Conservation (phyloP, 2,329 filamentous ascomycete genomes). For the Penicillium sp. region DNA sequence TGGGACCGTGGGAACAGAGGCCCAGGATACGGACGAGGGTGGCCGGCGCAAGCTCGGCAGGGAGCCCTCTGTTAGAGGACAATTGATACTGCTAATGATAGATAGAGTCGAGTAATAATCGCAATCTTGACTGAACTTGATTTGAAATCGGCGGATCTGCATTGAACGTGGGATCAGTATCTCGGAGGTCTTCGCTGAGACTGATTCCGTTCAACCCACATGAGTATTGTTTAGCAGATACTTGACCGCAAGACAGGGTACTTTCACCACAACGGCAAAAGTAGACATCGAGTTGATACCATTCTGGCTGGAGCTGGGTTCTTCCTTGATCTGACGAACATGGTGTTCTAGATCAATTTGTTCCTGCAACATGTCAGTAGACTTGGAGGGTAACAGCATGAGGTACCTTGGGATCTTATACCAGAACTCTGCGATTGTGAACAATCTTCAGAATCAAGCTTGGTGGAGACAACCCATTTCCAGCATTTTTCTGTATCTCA, state of each 20-base stretch:
- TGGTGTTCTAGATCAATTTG: constrained; percentile 43
- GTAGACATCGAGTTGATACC: constrained; percentile 26
- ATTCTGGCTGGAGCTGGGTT: constrained; percentile 19
- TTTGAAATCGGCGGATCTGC: constrained; percentile 48
- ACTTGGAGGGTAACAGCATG: not conserved
- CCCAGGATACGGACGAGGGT: constrained; percentile 32
- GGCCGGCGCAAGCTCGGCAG: constrained; percentile 24
- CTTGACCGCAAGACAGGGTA: constrained; percentile 49
- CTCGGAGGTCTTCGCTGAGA: not conserved
- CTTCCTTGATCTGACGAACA: constrained; percentile 25
- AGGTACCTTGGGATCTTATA: constrained; percentile 21
- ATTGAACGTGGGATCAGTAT: not conserved
- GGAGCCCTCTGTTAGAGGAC: constrained; percentile 46
- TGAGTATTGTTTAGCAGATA: constrained; percentile 39
- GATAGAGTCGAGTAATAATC: constrained; percentile 46
- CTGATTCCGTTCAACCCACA: constrained; percentile 18
- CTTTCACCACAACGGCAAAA: constrained; percentile 47
- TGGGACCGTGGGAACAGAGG: constrained; percentile 10
- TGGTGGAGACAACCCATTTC: constrained; percentile 2
- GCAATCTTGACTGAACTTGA: constrained; percentile 43
- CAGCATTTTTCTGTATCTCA: constrained; percentile 36
- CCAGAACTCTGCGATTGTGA: constrained; percentile 38
- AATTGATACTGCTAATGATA: constrained; percentile 44
- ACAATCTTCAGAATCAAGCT: constrained; percentile 37
- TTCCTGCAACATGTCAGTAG: constrained; percentile 34